Conservation (phyloP, 2,329 filamentous ascomycete species). For the Talaromyces sp. region DNA sequence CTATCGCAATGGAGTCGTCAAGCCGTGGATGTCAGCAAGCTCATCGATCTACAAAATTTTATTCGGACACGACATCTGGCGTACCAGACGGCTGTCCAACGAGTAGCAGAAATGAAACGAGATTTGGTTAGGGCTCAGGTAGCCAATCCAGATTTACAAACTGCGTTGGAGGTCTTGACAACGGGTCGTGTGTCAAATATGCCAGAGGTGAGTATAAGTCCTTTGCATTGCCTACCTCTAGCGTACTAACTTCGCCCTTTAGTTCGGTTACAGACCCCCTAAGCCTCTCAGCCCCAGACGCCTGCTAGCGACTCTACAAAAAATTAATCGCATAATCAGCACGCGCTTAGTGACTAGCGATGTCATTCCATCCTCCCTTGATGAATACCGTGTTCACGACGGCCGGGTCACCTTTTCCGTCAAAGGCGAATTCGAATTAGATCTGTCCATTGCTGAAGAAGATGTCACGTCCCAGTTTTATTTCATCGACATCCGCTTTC, state of each 20-base stretch:
- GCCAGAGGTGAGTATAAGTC: slow-evolving; percentile 59
- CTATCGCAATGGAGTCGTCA: slow-evolving; percentile 85
- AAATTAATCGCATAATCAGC: slow-evolving; percentile 77
- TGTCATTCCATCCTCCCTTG: slow-evolving; percentile 71
- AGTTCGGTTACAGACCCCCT: slow-evolving; percentile 72
- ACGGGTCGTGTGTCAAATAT: slow-evolving; percentile 72
- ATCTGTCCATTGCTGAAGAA: slow-evolving; percentile 84
- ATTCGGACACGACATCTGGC: slow-evolving; percentile 58
- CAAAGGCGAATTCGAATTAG: slow-evolving; percentile 80
- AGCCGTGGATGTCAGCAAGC: slow-evolving; percentile 70
- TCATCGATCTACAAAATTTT: slow-evolving; percentile 81
- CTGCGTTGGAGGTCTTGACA: slow-evolving; percentile 77
- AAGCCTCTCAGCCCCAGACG: slow-evolving; percentile 66
- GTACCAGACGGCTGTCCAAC: slow-evolving; percentile 57
- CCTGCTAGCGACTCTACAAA: slow-evolving; percentile 67
- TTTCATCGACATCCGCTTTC: slow-evolving; percentile 86
- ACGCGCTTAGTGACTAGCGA: slow-evolving; percentile 82
- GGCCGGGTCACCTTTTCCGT: slow-evolving; percentile 90
- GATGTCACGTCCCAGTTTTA: slow-evolving; percentile 79
- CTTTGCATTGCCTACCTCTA: slow-evolving; percentile 10
- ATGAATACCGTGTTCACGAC: slow-evolving; percentile 69
- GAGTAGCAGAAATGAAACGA: slow-evolving; percentile 66
- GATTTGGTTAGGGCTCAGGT: slow-evolving; percentile 68
- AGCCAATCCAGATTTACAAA: slow-evolving; percentile 85
- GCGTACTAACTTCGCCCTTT: slow-evolving; percentile 17